phyloP scores from a whole-genome alignment of 768 basidiomycete genomes.

The Multifurca ochricompacta region DNA sequence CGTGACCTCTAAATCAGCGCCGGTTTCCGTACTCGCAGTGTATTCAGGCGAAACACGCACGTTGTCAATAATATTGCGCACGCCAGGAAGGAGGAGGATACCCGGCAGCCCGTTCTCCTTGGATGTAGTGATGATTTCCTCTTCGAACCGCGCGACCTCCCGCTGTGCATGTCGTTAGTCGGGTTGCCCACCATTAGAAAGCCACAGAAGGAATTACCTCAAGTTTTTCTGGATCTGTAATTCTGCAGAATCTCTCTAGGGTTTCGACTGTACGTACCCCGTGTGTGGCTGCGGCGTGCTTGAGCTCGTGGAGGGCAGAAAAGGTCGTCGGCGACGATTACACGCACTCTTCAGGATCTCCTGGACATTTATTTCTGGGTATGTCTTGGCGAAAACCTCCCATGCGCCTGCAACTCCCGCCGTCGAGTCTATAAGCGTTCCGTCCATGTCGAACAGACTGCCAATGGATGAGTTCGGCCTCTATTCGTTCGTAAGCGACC shows the following conservation, averaged over 20 bases:
- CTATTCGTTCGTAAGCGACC: conserved; percentile 16
- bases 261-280: conserved; percentile 83
- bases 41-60: conserved; percentile 28
- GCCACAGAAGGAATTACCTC: conserved; percentile 39
- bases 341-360: conserved; percentile 55
- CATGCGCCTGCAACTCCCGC: conserved; percentile 78
- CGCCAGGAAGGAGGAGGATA: conserved; percentile 71
- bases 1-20: background rate
- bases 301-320: background rate
- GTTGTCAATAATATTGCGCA: conserved; percentile 46
- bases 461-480: background rate
- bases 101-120: conserved; percentile 46
- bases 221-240: conserved; percentile 59
- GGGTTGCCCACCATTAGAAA: background rate
- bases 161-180: conserved; percentile 32
- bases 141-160: conserved; percentile 73
- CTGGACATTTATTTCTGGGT: conserved; percentile 55
- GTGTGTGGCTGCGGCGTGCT: conserved; percentile 50
- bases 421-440: conserved; percentile 76
- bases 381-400: conserved; percentile 64
- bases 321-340: conserved; percentile 8
- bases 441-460: conserved; percentile 80
- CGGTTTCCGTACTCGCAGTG: background rate
- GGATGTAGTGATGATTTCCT: conserved; percentile 62
- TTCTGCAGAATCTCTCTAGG: conserved; percentile 59